These are phyloP conservation scores for Yamadazyma takamatsuzukensis DNA, from an alignment of 805 yeast species.

Conservation along the genomic window DNA sequence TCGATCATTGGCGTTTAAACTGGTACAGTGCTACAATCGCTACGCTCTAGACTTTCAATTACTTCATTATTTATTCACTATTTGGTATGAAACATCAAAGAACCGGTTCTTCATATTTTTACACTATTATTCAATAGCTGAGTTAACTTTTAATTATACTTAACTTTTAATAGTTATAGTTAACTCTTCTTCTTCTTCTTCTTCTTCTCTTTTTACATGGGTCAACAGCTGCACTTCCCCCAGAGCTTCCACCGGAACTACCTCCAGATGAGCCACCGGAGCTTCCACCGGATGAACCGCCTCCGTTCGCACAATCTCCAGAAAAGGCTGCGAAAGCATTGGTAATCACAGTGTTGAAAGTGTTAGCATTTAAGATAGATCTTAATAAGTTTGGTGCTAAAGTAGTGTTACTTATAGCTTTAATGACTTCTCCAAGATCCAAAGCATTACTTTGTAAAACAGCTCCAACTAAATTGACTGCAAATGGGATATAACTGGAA, in stretches of 20 bases:
- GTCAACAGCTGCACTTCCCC: conserved; percentile 9
- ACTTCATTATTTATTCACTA: too few relatives aligned
- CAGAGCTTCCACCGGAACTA: conserved; percentile 9
- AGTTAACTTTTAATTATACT: too few relatives aligned
- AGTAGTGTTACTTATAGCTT: conserved; percentile 30
- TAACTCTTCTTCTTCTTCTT: conserved; percentile 27
- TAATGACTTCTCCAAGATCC: conserved; percentile 21
- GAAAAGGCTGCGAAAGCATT: conserved; percentile 38
- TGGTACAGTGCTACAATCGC: too few relatives aligned
- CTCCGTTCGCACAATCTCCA: conserved; percentile 23
- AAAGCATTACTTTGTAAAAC: conserved; percentile 28
- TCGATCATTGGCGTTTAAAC: too few relatives aligned
- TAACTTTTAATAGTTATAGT: conserved; percentile 12
- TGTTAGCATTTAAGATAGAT: conserved; percentile 28
- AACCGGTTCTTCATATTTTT: too few relatives aligned
- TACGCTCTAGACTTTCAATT: too few relatives aligned
- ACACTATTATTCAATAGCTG: too few relatives aligned
- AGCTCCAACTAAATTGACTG: conserved; percentile 28
- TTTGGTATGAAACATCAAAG: too few relatives aligned
- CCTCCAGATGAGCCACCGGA: conserved; percentile 7
- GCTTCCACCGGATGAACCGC: conserved; percentile 9
- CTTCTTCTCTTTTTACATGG: conserved; percentile 32
- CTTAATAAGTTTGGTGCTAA: conserved; percentile 31
- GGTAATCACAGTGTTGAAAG: conserved; percentile 30
- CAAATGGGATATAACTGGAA: conserved; percentile 32